phyloP scores from a whole-genome alignment of 2,329 filamentous ascomycete species.

The Beauveria asiatica region DNA sequence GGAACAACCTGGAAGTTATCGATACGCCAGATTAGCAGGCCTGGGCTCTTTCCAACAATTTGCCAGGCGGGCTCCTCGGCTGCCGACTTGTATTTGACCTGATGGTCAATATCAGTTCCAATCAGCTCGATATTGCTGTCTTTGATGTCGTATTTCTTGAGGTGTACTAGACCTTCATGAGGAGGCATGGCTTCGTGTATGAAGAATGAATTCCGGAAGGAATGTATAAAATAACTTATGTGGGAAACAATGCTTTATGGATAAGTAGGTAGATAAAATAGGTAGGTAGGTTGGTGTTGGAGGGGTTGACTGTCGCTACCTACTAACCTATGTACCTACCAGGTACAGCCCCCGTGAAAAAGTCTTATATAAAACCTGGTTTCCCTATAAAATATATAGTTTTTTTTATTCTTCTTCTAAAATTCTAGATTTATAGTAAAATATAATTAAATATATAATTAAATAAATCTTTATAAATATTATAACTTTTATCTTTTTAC shows the following conservation, averaged over 20 bases:
- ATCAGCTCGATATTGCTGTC: constrained; percentile 62
- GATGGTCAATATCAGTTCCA: constrained; percentile 55
- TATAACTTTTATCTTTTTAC: too few relatives aligned
- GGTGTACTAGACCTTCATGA: constrained; percentile 52
- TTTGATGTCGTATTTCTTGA: constrained; percentile 57
- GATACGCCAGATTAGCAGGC: constrained; percentile 57
- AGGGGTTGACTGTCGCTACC: background rate
- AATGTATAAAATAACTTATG: background rate
- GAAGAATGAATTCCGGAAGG: background rate
- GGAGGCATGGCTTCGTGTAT: constrained; percentile 43
- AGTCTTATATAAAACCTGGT: too few relatives aligned
- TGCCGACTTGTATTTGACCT: constrained; percentile 59
- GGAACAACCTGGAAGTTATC: constrained; percentile 57
- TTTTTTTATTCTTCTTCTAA: too few relatives aligned
- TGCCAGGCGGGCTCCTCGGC: constrained; percentile 60
- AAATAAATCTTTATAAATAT: too few relatives aligned
- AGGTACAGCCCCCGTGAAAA: too few relatives aligned
- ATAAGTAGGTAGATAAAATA: background rate
- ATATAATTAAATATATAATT: too few relatives aligned
- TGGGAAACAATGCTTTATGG: background rate
- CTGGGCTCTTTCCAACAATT: constrained; percentile 40
- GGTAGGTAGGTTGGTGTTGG: background rate
- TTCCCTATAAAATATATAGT: too few relatives aligned
- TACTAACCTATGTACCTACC: background rate
- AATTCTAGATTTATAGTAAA: too few relatives aligned